A percentile compares a stretch with the other conserved stretches of the same genome.
phyloP scores from a whole-genome alignment of 352 stramenopile genomes.

The Phytopythium boreale region DNA sequence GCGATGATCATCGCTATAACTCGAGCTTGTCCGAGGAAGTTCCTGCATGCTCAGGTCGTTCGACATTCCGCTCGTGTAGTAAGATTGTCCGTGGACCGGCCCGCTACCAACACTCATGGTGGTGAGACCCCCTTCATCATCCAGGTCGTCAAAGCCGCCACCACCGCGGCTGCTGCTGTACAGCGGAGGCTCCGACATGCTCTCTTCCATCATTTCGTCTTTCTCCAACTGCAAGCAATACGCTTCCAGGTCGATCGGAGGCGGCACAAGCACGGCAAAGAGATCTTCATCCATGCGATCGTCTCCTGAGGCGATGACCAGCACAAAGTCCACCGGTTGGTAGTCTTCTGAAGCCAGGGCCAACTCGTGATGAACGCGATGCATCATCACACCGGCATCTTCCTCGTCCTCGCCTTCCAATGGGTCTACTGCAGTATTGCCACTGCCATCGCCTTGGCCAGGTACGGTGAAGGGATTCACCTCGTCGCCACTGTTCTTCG shows the following conservation, averaged over 20 bases:
- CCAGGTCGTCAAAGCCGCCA: conserved; percentile 3
- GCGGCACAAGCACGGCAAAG: conserved; percentile 72
- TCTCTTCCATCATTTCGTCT: conserved; percentile 37
- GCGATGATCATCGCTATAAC: background rate
- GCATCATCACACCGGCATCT: background rate
- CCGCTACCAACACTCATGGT: conserved; percentile 5
- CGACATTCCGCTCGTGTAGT: background rate
- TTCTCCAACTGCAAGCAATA: conserved; percentile 78
- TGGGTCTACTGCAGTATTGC: conserved; percentile 11
- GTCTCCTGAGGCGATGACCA: conserved; percentile 83
- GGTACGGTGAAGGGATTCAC: background rate
- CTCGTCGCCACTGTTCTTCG: conserved; percentile 6
- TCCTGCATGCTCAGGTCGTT: background rate
- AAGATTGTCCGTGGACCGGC: background rate
- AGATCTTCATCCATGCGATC: conserved; percentile 83
- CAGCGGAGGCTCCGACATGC: background rate
- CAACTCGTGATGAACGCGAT: conserved; percentile 14
- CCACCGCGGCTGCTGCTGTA: conserved; percentile 10
- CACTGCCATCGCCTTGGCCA: conserved; percentile 8
- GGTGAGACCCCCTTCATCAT: background rate
- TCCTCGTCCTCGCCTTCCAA: conserved; percentile 12
- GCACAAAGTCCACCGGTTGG: conserved; percentile 68
- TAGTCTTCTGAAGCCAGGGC: conserved; percentile 21
- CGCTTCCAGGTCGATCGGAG: conserved; percentile 77
- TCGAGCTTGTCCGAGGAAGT: background rate